A percentile compares a stretch with the other conserved stretches of the same genome.
Evolutionary conservation across 176 grass and related monocot species (phyloP).

Genomic region (Zoysia pacifica): DNA sequence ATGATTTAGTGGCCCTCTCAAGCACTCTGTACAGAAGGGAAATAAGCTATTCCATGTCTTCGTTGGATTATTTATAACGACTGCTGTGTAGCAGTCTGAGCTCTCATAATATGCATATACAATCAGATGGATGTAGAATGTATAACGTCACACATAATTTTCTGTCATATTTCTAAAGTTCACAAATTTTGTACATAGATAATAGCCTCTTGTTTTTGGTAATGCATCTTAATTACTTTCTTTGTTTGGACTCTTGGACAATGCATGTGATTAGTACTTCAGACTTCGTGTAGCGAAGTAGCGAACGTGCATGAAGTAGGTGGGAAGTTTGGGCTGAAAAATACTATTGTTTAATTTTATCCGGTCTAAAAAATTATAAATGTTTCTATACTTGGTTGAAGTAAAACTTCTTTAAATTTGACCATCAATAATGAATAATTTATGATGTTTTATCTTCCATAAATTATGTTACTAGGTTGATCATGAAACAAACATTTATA

Average conservation of each 20-base stretch:
- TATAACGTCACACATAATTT: conserved; percentile 5
- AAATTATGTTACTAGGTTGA: too few species aligned
- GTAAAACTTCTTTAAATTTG: too few species aligned
- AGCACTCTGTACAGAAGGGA: conserved; percentile 8
- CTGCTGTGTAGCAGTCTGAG: not conserved
- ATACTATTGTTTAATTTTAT: too few species aligned
- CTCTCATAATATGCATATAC: conserved; percentile 4
- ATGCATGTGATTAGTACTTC: not conserved
- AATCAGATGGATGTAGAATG: conserved; percentile 3
- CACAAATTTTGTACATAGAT: not conserved
- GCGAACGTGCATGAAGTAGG: too few species aligned
- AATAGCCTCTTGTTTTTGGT: not conserved
- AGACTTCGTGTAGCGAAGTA: too few species aligned
- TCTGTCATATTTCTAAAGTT: not conserved
- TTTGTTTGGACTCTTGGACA: not conserved
- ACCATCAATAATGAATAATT: too few species aligned
- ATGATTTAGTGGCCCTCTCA: not conserved
- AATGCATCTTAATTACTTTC: not conserved
- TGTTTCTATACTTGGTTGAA: too few species aligned
- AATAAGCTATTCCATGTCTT: not conserved
- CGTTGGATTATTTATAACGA: not conserved
- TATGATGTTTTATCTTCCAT: too few species aligned
- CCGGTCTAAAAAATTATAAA: too few species aligned
- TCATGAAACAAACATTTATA: too few species aligned
- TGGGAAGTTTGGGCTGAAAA: too few species aligned